phyloP scores from a whole-genome alignment of 768 basidiomycete genomes.

The Lactarius tabidus region DNA sequence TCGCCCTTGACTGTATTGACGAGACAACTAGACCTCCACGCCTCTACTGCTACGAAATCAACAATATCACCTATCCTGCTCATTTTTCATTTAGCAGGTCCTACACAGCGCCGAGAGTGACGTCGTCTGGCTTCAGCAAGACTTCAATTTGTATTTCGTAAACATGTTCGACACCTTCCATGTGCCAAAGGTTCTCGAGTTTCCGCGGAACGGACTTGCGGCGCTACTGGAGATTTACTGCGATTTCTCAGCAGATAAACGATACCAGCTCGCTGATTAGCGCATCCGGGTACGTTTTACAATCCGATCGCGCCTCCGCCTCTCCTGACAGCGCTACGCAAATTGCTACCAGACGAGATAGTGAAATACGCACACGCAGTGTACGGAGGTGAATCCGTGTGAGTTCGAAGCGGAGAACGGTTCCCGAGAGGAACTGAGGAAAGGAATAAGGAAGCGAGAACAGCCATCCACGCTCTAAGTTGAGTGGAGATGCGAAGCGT shows the following conservation, averaged over 20 bases:
- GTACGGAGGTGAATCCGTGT: too few species aligned
- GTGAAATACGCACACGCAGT: conserved; percentile 78
- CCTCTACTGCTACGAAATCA: conserved; percentile 86
- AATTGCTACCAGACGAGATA: conserved; percentile 87
- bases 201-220: conserved; percentile 80
- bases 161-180: conserved; percentile 98
- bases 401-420: too few species aligned
- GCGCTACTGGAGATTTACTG: conserved; percentile 85
- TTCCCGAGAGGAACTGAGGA: too few species aligned
- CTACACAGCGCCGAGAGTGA: conserved; percentile 95
- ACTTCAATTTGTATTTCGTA: conserved; percentile 91
- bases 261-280: conserved; percentile 98
- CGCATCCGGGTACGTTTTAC: conserved; percentile 62
- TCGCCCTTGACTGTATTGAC: conserved; percentile 5
- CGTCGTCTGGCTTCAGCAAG: conserved; percentile 93
- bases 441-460: too few species aligned
- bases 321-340: conserved; percentile 24
- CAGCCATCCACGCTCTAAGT: too few species aligned
- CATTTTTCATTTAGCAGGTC: conserved; percentile 68
- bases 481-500: too few species aligned
- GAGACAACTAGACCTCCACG: conserved; percentile 41
- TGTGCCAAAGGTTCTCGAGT: conserved; percentile 83
- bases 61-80: conserved; percentile 63
- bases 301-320: neutral
- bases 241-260: conserved; percentile 87